phyloP scores from a whole-genome alignment of 2,329 filamentous ascomycete species.

The Colletotrichum tanaceti region DNA sequence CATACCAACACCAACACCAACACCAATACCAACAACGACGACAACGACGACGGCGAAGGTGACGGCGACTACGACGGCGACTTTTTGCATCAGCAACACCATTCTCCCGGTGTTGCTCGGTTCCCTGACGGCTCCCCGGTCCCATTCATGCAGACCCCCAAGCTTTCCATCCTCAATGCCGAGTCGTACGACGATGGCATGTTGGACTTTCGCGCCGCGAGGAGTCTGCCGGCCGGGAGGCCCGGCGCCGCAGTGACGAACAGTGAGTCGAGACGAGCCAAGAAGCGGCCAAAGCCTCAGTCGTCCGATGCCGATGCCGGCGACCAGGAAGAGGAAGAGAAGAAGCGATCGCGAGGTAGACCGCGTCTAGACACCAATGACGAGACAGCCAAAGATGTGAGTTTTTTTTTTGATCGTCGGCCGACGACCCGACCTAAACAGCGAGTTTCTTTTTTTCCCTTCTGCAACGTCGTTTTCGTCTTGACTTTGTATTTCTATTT shows the following conservation, averaged over 20 bases:
- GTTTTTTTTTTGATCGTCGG: constrained; percentile 50
- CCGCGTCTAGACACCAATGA: constrained; percentile 82
- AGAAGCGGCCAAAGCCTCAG: constrained; percentile 49
- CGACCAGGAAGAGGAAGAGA: constrained; percentile 57
- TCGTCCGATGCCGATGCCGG: constrained; percentile 44
- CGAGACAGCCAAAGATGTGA: constrained; percentile 81
- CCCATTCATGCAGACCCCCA: constrained; percentile 46
- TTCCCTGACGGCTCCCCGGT: constrained; percentile 26
- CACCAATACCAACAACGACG: too few species aligned
- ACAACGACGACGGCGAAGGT: too few species aligned
- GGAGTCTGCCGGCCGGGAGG: constrained; percentile 41
- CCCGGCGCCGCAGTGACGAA: constrained; percentile 6
- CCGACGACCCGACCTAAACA: constrained; percentile 25
- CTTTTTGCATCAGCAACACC: constrained; percentile 9
- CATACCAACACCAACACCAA: too few species aligned
- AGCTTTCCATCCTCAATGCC: constrained; percentile 59
- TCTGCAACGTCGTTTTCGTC: constrained; percentile 17
- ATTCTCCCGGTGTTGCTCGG: constrained; percentile 6
- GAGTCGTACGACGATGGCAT: constrained; percentile 57
- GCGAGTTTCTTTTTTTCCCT: neutral
- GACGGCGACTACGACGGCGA: neutral
- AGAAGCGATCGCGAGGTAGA: constrained; percentile 75
- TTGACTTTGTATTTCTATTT: neutral
- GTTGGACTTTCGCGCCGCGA: constrained; percentile 41
- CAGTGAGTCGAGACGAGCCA: constrained; percentile 38